Evolutionary conservation across 140 eudicot genomes (phyloP).

Genomic region (Stevia rebaudiana): DNA sequence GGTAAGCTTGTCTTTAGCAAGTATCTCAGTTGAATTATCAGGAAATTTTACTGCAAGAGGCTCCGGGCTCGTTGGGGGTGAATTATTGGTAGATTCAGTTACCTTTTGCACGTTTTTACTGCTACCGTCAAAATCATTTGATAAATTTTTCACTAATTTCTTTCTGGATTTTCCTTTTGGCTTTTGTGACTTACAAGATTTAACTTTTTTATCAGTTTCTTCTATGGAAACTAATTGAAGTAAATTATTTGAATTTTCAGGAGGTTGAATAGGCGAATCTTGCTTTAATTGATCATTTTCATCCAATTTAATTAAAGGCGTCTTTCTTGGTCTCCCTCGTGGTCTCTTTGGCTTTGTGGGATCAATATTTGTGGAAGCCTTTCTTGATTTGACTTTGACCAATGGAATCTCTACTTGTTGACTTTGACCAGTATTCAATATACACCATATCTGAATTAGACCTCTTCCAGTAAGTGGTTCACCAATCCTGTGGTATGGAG

Average conservation of each 20-base stretch:
- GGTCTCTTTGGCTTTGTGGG: slow-evolving; percentile 28
- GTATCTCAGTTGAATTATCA: slow-evolving; percentile 16
- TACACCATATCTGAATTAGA: slow-evolving; percentile 81
- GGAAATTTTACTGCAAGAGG: slow-evolving; percentile 41
- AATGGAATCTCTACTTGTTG: slow-evolving; percentile 29
- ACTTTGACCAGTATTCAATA: slow-evolving; percentile 34
- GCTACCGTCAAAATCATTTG: slow-evolving; percentile 11
- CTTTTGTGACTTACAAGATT: slow-evolving; percentile 11
- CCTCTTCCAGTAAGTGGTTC: slow-evolving; percentile 87
- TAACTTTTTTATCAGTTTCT: not conserved
- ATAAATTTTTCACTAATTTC: slow-evolving; percentile 29
- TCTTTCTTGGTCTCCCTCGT: slow-evolving; percentile 66
- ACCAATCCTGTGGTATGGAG: slow-evolving; percentile 86
- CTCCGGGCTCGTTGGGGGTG: slow-evolving; percentile 19
- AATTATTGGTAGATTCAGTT: slow-evolving; percentile 26
- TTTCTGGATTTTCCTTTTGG: slow-evolving; percentile 33
- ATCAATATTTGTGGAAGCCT: slow-evolving; percentile 9
- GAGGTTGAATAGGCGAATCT: not conserved
- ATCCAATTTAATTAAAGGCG: slow-evolving; percentile 16
- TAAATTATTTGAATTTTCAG: slow-evolving; percentile 23
- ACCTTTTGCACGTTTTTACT: slow-evolving; percentile 22
- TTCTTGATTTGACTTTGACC: slow-evolving; percentile 28
- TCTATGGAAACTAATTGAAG: slow-evolving; percentile 12
- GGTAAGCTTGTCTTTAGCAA: slow-evolving; percentile 1
- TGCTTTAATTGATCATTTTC: not conserved